Percentiles rank a stretch among this genome's conserved stretches.
Evolutionary conservation across 2,329 filamentous ascomycete genomes (phyloP).

Genomic region (Colletotrichum somersetense): DNA sequence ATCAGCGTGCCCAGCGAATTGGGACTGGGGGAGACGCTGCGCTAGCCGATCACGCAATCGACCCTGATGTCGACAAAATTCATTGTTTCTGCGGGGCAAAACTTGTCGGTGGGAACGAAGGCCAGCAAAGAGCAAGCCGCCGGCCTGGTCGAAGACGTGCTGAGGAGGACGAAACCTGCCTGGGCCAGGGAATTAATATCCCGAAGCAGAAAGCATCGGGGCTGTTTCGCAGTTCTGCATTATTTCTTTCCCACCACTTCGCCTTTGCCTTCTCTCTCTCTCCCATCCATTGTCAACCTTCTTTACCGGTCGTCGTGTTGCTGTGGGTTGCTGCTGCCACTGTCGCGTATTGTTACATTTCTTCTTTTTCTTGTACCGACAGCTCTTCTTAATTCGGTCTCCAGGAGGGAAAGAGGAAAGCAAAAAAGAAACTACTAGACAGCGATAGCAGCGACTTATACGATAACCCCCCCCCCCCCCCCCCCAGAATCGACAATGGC

Average conservation of each 20-base stretch:
- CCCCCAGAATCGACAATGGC: slow-evolving; percentile 39
- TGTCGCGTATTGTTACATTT: not conserved
- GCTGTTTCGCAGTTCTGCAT: slow-evolving; percentile 24
- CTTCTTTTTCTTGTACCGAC: not conserved
- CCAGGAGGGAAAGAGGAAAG: not conserved
- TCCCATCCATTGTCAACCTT: not conserved
- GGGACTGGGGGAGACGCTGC: slow-evolving; percentile 42
- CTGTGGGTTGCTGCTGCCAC: slow-evolving; percentile 7
- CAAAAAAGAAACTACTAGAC: not conserved
- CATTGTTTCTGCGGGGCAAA: slow-evolving; percentile 41
- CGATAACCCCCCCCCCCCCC: too few relatives aligned
- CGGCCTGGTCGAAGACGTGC: slow-evolving; percentile 4
- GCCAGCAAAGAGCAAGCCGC: slow-evolving; percentile 19
- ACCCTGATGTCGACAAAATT: slow-evolving; percentile 43
- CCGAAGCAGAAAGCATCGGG: slow-evolving; percentile 33
- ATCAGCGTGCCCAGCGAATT: slow-evolving; percentile 32
- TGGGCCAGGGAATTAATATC: slow-evolving; percentile 32
- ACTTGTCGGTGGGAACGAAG: slow-evolving; percentile 33
- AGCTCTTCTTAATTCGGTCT: not conserved
- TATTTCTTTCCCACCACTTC: slow-evolving; percentile 11
- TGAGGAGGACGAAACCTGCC: slow-evolving; percentile 22
- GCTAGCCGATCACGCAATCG: slow-evolving; percentile 54
- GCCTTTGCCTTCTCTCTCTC: not conserved
- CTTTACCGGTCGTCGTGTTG: slow-evolving; percentile 14
- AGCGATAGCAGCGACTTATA: slow-evolving; percentile 1